These are phyloP conservation scores for Diaporthe sp. DNA, from an alignment of 2,329 filamentous ascomycete species.

Conservation along the genomic window DNA sequence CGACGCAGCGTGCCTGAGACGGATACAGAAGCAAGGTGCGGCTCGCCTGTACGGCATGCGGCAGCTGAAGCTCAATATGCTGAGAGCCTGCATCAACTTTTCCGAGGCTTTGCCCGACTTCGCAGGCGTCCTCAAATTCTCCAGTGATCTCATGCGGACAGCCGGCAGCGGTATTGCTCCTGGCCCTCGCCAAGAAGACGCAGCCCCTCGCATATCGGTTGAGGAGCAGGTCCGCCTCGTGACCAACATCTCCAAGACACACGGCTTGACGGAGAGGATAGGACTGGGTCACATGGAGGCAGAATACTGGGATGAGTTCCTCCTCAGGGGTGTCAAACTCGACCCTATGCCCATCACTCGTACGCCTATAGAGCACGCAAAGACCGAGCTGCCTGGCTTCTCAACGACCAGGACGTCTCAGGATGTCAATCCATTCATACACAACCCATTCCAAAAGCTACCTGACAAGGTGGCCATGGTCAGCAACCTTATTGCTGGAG, in stretches of 20 bases:
- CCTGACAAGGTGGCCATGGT: slow-evolving; percentile 72
- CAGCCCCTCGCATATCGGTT: slow-evolving; percentile 76
- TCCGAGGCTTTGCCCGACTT: slow-evolving; percentile 96
- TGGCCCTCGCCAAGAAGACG: slow-evolving; percentile 76
- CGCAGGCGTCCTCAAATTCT: slow-evolving; percentile 88
- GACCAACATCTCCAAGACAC: slow-evolving; percentile 88
- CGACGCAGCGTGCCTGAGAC: slow-evolving; percentile 65
- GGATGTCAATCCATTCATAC: slow-evolving; percentile 88
- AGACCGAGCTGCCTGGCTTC: slow-evolving; percentile 66
- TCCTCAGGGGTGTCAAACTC: slow-evolving; percentile 83
- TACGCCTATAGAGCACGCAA: slow-evolving; percentile 76
- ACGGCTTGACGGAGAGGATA: slow-evolving; percentile 81
- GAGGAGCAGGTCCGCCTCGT: slow-evolving; percentile 91
- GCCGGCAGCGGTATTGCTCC: slow-evolving; percentile 86
- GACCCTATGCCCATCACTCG: slow-evolving; percentile 72
- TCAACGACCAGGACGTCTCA: slow-evolving; percentile 67
- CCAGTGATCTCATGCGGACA: slow-evolving; percentile 84
- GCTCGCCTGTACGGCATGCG: slow-evolving; percentile 81
- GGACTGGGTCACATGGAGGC: slow-evolving; percentile 79
- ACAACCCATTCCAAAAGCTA: slow-evolving; percentile 89
- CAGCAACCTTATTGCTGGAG: slow-evolving; percentile 81
- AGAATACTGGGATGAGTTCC: slow-evolving; percentile 97
- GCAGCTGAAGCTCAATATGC: slow-evolving; percentile 85
- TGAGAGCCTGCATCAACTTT: slow-evolving; percentile 92
- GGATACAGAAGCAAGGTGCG: slow-evolving; percentile 72